A percentile compares a stretch with the other conserved stretches of the same genome.
Conservation (phyloP, 305 asterid genomes). For the Fraxinus platypoda region DNA sequence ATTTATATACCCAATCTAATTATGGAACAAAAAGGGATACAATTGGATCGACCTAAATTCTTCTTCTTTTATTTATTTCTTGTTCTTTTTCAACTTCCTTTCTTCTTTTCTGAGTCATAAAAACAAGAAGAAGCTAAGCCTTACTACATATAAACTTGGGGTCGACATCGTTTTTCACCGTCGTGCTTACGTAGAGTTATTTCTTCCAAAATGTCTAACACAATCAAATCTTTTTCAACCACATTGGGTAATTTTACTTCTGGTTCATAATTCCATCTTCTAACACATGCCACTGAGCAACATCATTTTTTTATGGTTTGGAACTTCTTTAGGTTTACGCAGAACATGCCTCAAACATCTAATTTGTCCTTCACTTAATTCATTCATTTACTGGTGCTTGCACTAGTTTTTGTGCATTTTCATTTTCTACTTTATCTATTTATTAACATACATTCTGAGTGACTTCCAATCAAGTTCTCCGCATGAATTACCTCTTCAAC, state of each 20-base stretch:
- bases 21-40: neutral
- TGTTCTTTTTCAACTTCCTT: neutral
- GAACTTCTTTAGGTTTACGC: neutral
- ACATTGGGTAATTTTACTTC: neutral
- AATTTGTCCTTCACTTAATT: neutral
- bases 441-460: constrained; percentile 1
- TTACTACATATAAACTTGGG: neutral
- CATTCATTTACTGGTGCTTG: neutral
- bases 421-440: neutral
- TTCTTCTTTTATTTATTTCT: neutral
- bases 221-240: neutral
- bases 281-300: neutral
- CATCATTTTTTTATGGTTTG: neutral
- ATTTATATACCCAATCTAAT: neutral
- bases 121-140: neutral
- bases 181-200: neutral
- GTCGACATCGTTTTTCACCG: neutral
- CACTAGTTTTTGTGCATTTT: neutral
- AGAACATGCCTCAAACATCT: neutral
- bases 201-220: neutral
- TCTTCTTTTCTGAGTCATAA: neutral
- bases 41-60: neutral
- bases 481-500: constrained; percentile 63
- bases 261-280: neutral
- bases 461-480: neutral